Base-by-base conservation (phyloP, 2,329 filamentous ascomycete species). In the Trichoderma koningiopsis region DNA sequence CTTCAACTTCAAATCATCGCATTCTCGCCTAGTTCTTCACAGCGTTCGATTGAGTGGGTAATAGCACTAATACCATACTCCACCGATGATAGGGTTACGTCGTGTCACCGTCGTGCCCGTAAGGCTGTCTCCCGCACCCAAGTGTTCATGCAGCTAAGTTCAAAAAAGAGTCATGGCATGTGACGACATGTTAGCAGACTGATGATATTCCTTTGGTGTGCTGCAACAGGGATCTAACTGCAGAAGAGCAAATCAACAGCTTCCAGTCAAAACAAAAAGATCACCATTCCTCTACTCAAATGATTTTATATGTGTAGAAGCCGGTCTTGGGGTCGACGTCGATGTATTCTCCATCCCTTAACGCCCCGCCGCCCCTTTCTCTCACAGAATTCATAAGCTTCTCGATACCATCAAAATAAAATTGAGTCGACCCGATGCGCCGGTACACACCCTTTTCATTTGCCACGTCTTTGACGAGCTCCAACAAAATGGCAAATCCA, bases 401-500 rank as follows among this genome's bases (percentile, higher is more conserved):
- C 19, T 37, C 14, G 13, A 64, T 8, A 4, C 61, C 61, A 56
- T 64, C 10, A 35, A 64, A 64, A 10, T 16, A 55, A 43, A 64
- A 55, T 5, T 5, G 33, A 40, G 61, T 64, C 22, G 61, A 64
- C n/a, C 61, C 61, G 31, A 64, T 64, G 16, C 61, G 61, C 1
- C 61, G 61, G 16, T 40, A 64, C 10, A 64, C 49, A 1, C 61
- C 61, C n/a, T 43, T 64, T 16, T 55, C 61, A 5, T 56, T 43
- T 16, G 49, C 8, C 24, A n/a, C 61, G 24, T 22, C 52, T 13
- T 24, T 27, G 13, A n/a, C 61, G 29, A 31, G 22, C 3, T 64
- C 61, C 11, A 64, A 22, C 61, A 64, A 40, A 31, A 64, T 64
- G 33, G 49, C 61, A 43, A 64, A 64, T 43, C 31, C 61, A 19